Base-by-base conservation (phyloP, 2,329 filamentous ascomycete genomes). In the Claviceps humidiphila region DNA sequence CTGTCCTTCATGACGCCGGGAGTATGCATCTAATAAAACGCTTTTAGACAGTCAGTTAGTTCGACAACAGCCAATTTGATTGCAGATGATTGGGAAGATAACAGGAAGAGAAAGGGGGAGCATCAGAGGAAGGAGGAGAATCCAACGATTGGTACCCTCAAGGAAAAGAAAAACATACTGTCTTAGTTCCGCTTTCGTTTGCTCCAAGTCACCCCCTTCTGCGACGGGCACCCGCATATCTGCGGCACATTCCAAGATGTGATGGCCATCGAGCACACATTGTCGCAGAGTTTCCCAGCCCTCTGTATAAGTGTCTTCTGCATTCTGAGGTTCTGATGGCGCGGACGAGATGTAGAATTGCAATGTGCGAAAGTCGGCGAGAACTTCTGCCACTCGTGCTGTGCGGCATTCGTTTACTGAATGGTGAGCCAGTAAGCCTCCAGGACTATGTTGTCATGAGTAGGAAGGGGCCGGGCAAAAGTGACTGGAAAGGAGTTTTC, bases 161-260 rank as follows among this genome's bases (percentile, higher is more conserved):
- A 6, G 7, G 14, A 37, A 4, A 14, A 17, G 22, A 22, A 16
- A 39, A 41, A 64, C 77, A 46, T 64, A 82, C 79, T 83, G 80
- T 64, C 75, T 77, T 55, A 84, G 65, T 64, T 83, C 79, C 17
- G 79, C 79, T 62, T 81, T 82, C 30, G 64, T 65, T 63, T 84
- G 80, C 63, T 84, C 80, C 22, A 75, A 72, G 51, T 75, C 72
- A 11, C 77, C 77, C 51, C 78, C 79, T 47, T 63, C 64, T 47
- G 74, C 65, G 45, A 69, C 66, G 4, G 80, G 78, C 13, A 83
- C 79, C 50, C 70, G 72, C 16, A 78, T 79, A 63, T 84, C 81
- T 42, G 80, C 80, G 22, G 77, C 79, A 59, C 77, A 80, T 61
- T 83, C 79, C 55, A 84, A 72, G 57, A 84, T 82, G 65, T 81